Evolutionary conservation across 2,329 filamentous ascomycete genomes (phyloP), one percentile per base, ranked within the genome.

Genomic region (Diplocarpon mali): DNA sequence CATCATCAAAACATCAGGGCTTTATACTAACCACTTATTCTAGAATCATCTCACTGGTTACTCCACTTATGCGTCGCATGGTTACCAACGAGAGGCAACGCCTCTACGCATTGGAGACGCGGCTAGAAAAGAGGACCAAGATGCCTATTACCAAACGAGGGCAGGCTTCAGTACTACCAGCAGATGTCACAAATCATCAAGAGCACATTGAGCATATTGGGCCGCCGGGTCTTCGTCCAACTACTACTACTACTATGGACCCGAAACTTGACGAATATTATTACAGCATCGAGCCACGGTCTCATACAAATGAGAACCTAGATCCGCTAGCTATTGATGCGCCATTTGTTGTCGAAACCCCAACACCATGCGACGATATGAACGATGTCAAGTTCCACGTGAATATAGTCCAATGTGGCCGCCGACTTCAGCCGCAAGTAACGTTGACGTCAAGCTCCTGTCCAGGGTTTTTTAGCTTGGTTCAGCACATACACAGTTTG

Each of bases 81-180:
- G 58, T 62, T 8, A 61, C 57, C n/a, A 62, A 62, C 39, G 60
- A 62, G 44, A 52, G 56, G 32, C 59, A 61, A 50, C 51, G 59
- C 27, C 42, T 48, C 17, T 62, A 62, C 47, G 58, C 56, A 13
- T 36, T 51, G 13, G 50, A 56, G 20, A 48, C 46, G 16, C 46
- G 58, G 28, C 41, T 45, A 35, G 42, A 48, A 8, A 54, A 52
- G 17, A 47, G 34, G 40, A 30, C 38, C 45, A 44, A 32, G 49
- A 15, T 24, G 11, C n/a, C 30, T 37, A 34, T 24, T 29, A 39
- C 34, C 10, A 15, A 29, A n/a, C 29, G 37, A 10, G 37, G 41
- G 31, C 41, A 30, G 20, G 30, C 5, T 32, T 42, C 47, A 9
- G 15, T 44, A 20, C 36, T 35, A 13, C 27, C 39, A 29, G 12